A percentile compares a stretch with the other conserved stretches of the same genome.
These are phyloP conservation scores for Pseudozyma tsukubaensis DNA, from an alignment of 1,284 basidiomycete species.

Conservation along the genomic window DNA sequence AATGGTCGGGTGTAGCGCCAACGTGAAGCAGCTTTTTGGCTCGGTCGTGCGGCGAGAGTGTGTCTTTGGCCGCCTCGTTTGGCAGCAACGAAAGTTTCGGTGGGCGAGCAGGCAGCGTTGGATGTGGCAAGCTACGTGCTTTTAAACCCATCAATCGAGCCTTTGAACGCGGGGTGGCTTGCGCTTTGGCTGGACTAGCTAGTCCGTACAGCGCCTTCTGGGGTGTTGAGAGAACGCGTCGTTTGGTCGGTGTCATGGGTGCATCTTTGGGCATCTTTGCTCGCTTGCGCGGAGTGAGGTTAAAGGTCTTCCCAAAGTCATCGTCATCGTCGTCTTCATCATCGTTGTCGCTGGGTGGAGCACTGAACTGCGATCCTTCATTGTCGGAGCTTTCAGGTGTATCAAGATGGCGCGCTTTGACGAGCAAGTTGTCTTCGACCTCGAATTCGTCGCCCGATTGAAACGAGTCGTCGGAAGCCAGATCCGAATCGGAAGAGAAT, in stretches of 20 bases:
- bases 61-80: conserved; percentile 18
- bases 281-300: conserved; percentile 37
- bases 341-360: conserved; percentile 10
- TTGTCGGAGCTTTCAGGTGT: conserved; percentile 45
- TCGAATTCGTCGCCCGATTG: conserved; percentile 47
- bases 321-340: conserved; percentile 37
- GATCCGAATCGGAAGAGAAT: conserved; percentile 38
- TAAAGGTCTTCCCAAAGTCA: conserved; percentile 34
- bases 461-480: conserved; percentile 48
- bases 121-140: conserved; percentile 36
- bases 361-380: conserved; percentile 41
- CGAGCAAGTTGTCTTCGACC: conserved; percentile 45
- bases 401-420: conserved; percentile 42
- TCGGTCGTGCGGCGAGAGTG: conserved; percentile 55
- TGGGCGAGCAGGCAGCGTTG: conserved; percentile 52
- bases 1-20: conserved; percentile 86
- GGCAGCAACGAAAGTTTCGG: conserved; percentile 54
- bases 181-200: conserved; percentile 43
- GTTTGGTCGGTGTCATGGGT: conserved; percentile 44
- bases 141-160: conserved; percentile 46
- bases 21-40: conserved; percentile 80
- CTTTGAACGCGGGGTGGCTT: conserved; percentile 45
- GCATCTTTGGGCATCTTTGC: conserved; percentile 28
- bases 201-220: conserved; percentile 31
- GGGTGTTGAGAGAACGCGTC: conserved; percentile 34